Evolutionary conservation across 2,329 filamentous ascomycete species (phyloP).

Genomic region (Alternaria ventricosa): DNA sequence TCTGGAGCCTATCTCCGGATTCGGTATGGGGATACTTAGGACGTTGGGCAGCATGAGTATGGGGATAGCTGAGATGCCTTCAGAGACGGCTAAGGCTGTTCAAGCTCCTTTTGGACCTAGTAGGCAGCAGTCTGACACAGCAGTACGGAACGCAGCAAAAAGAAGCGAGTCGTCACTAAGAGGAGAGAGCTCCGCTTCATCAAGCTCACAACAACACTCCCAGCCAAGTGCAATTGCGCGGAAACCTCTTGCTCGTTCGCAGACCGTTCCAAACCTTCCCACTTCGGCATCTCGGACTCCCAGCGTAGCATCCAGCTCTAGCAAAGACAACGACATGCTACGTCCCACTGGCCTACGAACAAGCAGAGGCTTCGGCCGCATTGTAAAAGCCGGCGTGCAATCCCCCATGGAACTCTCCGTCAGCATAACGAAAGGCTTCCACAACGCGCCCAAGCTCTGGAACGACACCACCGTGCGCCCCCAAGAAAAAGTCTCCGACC

Average conservation of each 20-base stretch:
- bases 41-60: constrained; percentile 64
- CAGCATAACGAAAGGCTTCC: constrained; percentile 26
- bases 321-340: constrained; percentile 26
- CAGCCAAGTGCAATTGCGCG: not conserved
- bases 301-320: not conserved
- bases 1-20: constrained; percentile 25
- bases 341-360: constrained; percentile 24
- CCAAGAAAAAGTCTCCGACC: constrained; percentile 25
- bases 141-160: constrained; percentile 2
- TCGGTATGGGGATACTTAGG: constrained; percentile 65
- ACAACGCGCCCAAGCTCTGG: constrained; percentile 30
- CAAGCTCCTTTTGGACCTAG: constrained; percentile 8
- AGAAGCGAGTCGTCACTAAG: not conserved
- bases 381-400: constrained; percentile 13
- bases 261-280: not conserved
- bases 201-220: not conserved
- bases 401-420: constrained; percentile 22
- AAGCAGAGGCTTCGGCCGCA: constrained; percentile 18
- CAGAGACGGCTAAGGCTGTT: constrained; percentile 55
- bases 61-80: constrained; percentile 73
- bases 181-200: not conserved
- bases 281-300: not conserved
- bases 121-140: constrained; percentile 10
- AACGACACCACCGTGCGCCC: constrained; percentile 28
- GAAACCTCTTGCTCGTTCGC: not conserved